Evolutionary conservation across 1,284 basidiomycete genomes (phyloP), one percentile per base, ranked within the genome.

Genomic region (Sanghuangporus baumii): DNA sequence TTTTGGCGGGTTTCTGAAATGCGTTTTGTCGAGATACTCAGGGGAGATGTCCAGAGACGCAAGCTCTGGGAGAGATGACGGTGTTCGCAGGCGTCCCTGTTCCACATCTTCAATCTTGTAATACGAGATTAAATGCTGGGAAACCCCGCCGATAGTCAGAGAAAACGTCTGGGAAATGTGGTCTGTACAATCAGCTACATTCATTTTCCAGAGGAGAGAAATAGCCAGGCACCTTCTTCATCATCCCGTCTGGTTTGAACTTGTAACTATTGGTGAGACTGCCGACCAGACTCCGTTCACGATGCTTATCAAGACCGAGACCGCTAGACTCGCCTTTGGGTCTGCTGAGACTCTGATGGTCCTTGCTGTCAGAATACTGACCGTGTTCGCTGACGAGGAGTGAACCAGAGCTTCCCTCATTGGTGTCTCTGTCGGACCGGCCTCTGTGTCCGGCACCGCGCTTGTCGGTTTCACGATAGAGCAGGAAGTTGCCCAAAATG

Each of bases 51-150:
- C 87, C 38, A 98, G 81, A 0, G 90, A 83, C 0, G 88, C 87
- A 36, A 98, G 82, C 74, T 98, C 95, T 0, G 94, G 92, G 0
- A 96, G 81, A 1, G 91, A 91, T 0, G 94, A 96, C 0, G 96
- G 96, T 0, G 92, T 83, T 37, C 94, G 86, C 6, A 98, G 83
- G 37, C 93, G 88, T 20, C 93, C 94, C 61, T 87, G 85, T 57
- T 93, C 85, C 20, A 97, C 94, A 72, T 98, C 96, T 67, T 94
- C 90, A 62, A 96, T 84, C 67, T 88, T 89, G 81, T 98, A 98
- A 79, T 98, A 98, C 1, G 94, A 97, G 58, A 98, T 93, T 65
- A 98, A 84, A 73, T 98, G 96, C 72, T 98, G 95, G 0, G 94
- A 86, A 55, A 92, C 91, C 26, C 92, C 92, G 60, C 77, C 78